These are phyloP conservation scores for Nectriaceae sp. DNA, from an alignment of 2,329 filamentous ascomycete species.

Conservation along the genomic window DNA sequence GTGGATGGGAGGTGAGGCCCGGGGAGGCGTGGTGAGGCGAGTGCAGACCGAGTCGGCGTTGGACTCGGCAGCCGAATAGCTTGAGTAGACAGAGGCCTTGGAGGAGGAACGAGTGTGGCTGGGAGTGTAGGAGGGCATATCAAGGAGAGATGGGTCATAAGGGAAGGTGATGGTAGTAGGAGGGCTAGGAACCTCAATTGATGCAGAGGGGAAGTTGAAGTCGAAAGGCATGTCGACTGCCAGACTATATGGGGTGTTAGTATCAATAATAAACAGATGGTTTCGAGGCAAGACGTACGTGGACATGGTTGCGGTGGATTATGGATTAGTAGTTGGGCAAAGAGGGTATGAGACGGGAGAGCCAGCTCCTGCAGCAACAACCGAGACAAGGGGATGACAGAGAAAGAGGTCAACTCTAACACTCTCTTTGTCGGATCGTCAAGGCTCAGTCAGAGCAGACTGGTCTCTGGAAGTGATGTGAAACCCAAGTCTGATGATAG, in stretches of 20 bases:
- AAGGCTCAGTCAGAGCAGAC: neutral
- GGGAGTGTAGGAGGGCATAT: slow-evolving; percentile 42
- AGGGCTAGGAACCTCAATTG: slow-evolving; percentile 33
- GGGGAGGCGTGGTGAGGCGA: slow-evolving; percentile 66
- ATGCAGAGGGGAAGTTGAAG: slow-evolving; percentile 53
- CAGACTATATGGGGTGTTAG: slow-evolving; percentile 48
- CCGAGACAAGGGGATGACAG: slow-evolving; percentile 5
- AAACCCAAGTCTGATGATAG: neutral
- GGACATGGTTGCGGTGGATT: slow-evolving; percentile 31
- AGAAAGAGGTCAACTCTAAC: neutral
- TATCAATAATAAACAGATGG: slow-evolving; percentile 6
- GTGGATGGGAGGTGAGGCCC: slow-evolving; percentile 68
- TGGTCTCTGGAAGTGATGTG: neutral
- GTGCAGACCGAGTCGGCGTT: slow-evolving; percentile 67
- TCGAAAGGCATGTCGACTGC: slow-evolving; percentile 64
- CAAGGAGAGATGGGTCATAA: slow-evolving; percentile 59
- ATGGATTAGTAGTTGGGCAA: slow-evolving; percentile 18
- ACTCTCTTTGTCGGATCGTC: neutral
- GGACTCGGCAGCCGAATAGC: slow-evolving; percentile 58
- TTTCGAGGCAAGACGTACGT: slow-evolving; percentile 31
- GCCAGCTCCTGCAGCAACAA: slow-evolving; percentile 20
- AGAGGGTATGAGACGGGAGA: slow-evolving; percentile 12
- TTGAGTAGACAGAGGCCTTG: slow-evolving; percentile 63
- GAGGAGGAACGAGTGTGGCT: slow-evolving; percentile 65
- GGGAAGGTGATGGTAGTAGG: slow-evolving; percentile 41